phyloP scores from a whole-genome alignment of 768 basidiomycete genomes.

The Astraeus odoratus region DNA sequence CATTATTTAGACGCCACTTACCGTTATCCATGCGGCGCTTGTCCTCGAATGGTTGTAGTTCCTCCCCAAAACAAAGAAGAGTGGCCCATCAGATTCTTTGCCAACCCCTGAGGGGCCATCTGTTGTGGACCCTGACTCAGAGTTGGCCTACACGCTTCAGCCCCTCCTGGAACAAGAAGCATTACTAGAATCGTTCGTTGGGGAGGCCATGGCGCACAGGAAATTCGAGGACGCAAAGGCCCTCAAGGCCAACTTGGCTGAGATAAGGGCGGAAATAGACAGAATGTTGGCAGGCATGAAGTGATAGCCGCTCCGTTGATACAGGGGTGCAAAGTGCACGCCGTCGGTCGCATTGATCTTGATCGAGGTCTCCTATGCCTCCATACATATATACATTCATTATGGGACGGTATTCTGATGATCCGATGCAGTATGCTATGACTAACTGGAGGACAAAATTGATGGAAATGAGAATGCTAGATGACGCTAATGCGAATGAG shows the following conservation, averaged over 20 bases:
- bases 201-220: constrained; percentile 81
- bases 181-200: constrained; percentile 81
- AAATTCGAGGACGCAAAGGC: constrained; percentile 96
- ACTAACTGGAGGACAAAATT: not conserved
- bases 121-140: constrained; percentile 58
- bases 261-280: constrained; percentile 82
- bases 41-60: constrained; percentile 22
- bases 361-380: constrained; percentile 19
- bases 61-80: constrained; percentile 42
- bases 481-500: constrained; percentile 19
- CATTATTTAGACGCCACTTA: not conserved
- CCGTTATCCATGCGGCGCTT: not conserved
- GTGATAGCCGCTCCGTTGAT: constrained; percentile 13
- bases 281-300: constrained; percentile 42
- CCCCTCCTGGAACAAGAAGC: constrained; percentile 93
- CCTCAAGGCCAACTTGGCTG: constrained; percentile 68
- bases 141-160: constrained; percentile 68
- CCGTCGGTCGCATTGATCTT: constrained; percentile 1
- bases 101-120: constrained; percentile 13
- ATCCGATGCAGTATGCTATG: constrained; percentile 4
- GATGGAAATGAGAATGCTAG: constrained; percentile 14
- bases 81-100: constrained; percentile 3
- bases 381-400: constrained; percentile 6
- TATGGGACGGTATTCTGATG: not conserved
- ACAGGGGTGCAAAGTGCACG: no score